Evolutionary conservation across 306 rosid genomes (phyloP).

Genomic region (Vigna radiata): DNA sequence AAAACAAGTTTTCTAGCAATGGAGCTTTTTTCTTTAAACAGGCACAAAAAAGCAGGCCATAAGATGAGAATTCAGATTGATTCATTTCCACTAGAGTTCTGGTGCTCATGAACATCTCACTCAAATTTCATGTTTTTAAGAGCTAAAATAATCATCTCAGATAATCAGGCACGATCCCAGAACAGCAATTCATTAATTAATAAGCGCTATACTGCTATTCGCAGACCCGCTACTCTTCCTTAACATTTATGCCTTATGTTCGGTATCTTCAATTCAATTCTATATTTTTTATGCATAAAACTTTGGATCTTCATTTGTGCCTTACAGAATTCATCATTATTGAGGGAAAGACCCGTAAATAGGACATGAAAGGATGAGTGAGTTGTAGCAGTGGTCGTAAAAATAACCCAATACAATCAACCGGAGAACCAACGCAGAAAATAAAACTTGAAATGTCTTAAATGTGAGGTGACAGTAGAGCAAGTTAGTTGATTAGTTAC

Average conservation of each 20-base stretch:
- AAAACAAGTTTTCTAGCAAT: background rate
- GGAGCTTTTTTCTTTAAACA: background rate
- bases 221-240: background rate
- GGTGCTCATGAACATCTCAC: constrained; percentile 16
- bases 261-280: constrained; percentile 3
- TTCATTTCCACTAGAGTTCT: background rate
- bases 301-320: background rate
- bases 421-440: constrained; percentile 29
- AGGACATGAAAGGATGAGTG: background rate
- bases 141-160: background rate
- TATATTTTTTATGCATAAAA: background rate
- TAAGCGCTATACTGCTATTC: background rate
- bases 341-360: constrained; percentile 12
- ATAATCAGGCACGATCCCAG: constrained; percentile 2
- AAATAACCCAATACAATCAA: constrained; percentile 37
- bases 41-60: background rate
- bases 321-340: constrained; percentile 11
- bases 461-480: constrained; percentile 27
- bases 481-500: background rate
- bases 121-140: constrained; percentile 5
- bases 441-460: constrained; percentile 24
- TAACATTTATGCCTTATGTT: background rate
- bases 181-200: background rate
- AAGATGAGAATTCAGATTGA: background rate
- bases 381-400: background rate